Evolutionary conservation across 2,329 filamentous ascomycete species (phyloP).

Genomic region (Dothistroma pini): DNA sequence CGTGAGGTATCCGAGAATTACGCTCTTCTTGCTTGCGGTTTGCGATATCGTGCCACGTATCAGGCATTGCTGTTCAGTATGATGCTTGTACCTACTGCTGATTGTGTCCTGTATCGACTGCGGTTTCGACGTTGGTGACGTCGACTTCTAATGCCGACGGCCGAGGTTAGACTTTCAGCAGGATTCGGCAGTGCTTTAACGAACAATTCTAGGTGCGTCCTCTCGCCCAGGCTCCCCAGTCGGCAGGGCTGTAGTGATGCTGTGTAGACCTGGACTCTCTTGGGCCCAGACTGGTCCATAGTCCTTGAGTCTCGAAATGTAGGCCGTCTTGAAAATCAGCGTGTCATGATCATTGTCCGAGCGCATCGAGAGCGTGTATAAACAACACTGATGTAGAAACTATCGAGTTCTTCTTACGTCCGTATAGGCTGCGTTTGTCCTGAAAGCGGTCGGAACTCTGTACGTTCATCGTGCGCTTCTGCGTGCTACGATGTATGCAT

Average conservation of each 20-base stretch:
- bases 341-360: too few species aligned
- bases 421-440: neutral
- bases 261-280: neutral
- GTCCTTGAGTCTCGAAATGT: neutral
- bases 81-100: neutral
- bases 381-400: neutral
- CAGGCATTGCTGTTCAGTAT: conserved; percentile 24
- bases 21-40: conserved; percentile 44
- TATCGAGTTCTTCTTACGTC: neutral
- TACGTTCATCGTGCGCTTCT: neutral
- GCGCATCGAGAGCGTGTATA: neutral
- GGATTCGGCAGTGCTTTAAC: neutral
- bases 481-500: neutral
- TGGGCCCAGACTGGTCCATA: neutral
- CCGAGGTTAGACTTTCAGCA: neutral
- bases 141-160: neutral
- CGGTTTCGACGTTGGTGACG: neutral
- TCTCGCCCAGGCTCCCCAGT: neutral
- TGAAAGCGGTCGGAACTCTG: neutral
- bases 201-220: neutral
- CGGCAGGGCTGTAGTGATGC: too few species aligned
- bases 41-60: conserved; percentile 41
- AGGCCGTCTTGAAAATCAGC: too few species aligned
- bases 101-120: neutral
- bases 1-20: conserved; percentile 39